These are phyloP conservation scores for Acidomyces sp. DNA, from an alignment of 495 filamentous ascomycete genomes.

Conservation along the genomic window DNA sequence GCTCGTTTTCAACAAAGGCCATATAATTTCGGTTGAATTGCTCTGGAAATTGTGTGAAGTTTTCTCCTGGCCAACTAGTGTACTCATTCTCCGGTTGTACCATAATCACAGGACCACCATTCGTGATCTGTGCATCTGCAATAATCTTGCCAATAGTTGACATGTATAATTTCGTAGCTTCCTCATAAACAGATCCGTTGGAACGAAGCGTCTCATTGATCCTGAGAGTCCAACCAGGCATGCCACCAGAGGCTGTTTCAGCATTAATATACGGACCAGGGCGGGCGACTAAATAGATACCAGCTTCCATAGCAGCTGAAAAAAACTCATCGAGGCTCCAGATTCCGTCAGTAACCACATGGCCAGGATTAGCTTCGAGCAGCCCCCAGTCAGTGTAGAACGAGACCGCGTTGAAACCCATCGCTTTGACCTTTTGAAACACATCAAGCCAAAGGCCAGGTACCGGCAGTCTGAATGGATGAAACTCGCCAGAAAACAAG, in stretches of 20 bases:
- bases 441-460: constrained; percentile 58
- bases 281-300: constrained; percentile 61
- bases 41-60: constrained; percentile 4
- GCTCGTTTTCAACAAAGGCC: constrained; percentile 54
- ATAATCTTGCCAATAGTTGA: constrained; percentile 46
- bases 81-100: constrained; percentile 76
- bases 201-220: constrained; percentile 49
- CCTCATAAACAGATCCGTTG: constrained; percentile 43
- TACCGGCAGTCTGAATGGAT: constrained; percentile 48
- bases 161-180: constrained; percentile 54
- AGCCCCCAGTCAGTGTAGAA: constrained; percentile 51
- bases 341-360: constrained; percentile 55
- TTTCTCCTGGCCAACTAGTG: no score
- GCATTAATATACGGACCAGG: constrained; percentile 63
- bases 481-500: constrained; percentile 46
- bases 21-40: constrained; percentile 51
- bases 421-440: constrained; percentile 65
- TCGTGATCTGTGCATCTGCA: constrained; percentile 63
- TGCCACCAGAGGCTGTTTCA: constrained; percentile 46
- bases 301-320: constrained; percentile 50
- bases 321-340: constrained; percentile 61
- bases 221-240: constrained; percentile 43
- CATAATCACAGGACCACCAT: constrained; percentile 64
- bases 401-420: constrained; percentile 61
- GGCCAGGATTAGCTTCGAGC: constrained; percentile 56